A percentile compares a stretch with the other conserved stretches of the same genome.
Conservation (phyloP, 2,329 filamentous ascomycete genomes). For the Beauveria sp. region DNA sequence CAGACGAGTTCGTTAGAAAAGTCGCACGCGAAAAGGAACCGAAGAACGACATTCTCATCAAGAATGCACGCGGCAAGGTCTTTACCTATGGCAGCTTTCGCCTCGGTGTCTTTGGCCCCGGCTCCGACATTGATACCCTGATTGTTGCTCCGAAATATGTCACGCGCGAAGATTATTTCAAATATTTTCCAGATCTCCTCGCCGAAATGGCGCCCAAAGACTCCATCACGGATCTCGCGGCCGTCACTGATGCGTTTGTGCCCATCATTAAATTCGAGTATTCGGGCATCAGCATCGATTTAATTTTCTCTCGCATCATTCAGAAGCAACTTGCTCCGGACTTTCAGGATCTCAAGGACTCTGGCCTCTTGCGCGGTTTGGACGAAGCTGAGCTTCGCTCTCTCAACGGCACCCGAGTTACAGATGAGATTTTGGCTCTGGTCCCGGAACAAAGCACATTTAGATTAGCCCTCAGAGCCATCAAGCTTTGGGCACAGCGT, state of each 20-base stretch:
- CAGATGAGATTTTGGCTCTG: conserved; percentile 80
- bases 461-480: conserved; percentile 76
- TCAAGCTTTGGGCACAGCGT: conserved; percentile 93
- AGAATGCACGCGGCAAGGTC: conserved; percentile 81
- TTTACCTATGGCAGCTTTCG: conserved; percentile 96
- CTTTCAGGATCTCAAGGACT: conserved; percentile 68
- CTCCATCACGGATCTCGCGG: conserved; percentile 76
- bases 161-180: conserved; percentile 83
- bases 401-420: conserved; percentile 89
- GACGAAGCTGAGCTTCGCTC: conserved; percentile 82
- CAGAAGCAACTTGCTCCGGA: conserved; percentile 61
- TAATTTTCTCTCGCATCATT: conserved; percentile 76
- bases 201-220: conserved; percentile 66
- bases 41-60: conserved; percentile 67
- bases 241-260: conserved; percentile 84
- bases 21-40: conserved; percentile 67
- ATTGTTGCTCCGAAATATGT: conserved; percentile 89
- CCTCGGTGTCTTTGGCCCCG: conserved; percentile 86
- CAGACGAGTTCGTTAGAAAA: conserved; percentile 77
- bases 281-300: conserved; percentile 83
- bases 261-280: conserved; percentile 97
- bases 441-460: conserved; percentile 90
- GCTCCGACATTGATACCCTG: conserved; percentile 96
- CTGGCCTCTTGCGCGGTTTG: conserved; percentile 74
- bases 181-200: conserved; percentile 74